phyloP scores from a whole-genome alignment of 2,329 filamentous ascomycete species.

The Arthrobotrys conoides region DNA sequence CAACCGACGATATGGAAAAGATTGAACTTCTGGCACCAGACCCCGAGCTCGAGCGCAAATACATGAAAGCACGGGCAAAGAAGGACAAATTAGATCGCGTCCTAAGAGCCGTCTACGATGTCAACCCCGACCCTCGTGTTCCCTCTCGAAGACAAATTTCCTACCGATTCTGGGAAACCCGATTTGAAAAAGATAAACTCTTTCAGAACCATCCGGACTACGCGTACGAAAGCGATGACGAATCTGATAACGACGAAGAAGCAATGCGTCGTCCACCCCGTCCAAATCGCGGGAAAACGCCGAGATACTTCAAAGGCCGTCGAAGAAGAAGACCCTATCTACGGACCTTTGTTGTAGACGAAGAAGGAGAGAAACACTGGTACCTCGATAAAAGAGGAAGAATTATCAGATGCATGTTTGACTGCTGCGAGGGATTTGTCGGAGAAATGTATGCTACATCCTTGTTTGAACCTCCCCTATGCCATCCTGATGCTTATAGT shows the following conservation, averaged over 20 bases:
- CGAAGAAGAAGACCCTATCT: background rate
- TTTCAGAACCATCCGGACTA: background rate
- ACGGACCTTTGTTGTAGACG: background rate
- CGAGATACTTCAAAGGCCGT: background rate
- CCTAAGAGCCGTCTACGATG: background rate
- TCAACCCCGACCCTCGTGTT: background rate
- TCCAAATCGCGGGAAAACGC: background rate
- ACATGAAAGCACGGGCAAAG: background rate
- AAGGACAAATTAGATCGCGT: background rate
- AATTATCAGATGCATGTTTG: background rate
- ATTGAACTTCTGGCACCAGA: too few species aligned
- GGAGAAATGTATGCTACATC: background rate
- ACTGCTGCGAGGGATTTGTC: background rate
- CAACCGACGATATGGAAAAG: background rate
- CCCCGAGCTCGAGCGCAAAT: background rate
- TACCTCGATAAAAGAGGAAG: background rate
- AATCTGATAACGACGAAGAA: slow-evolving; percentile 18
- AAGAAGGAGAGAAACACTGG: background rate
- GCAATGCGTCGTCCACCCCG: slow-evolving; percentile 28
- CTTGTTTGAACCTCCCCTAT: background rate
- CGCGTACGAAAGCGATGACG: background rate
- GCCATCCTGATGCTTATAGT: background rate
- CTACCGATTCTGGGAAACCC: background rate
- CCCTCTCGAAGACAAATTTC: background rate
- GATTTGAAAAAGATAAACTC: background rate